Conservation (phyloP, 164 flowering plant genomes). For the Berberis thunbergii region DNA sequence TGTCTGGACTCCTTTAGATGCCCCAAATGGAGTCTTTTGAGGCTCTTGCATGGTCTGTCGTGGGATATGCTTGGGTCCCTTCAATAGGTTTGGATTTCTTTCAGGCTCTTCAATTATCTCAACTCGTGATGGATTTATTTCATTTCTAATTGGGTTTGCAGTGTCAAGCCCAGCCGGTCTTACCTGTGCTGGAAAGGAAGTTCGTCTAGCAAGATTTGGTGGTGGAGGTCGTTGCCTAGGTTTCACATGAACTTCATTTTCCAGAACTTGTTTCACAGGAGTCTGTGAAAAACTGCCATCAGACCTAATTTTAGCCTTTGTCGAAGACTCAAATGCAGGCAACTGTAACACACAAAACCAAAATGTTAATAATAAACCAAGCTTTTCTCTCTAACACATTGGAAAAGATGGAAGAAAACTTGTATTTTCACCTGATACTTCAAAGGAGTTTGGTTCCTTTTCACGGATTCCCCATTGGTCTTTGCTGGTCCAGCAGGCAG, state of each 20-base stretch:
- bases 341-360: conserved; percentile 34
- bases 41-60: conserved; percentile 19
- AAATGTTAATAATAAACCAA: not conserved
- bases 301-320: conserved; percentile 59
- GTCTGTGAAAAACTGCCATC: conserved; percentile 52
- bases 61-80: conserved; percentile 11
- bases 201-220: conserved; percentile 34
- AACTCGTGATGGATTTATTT: conserved; percentile 18
- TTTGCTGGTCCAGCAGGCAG: conserved; percentile 28
- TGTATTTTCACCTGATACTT: conserved; percentile 63
- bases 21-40: conserved; percentile 17
- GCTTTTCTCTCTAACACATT: not conserved
- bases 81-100: conserved; percentile 13
- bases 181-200: conserved; percentile 48
- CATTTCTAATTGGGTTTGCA: conserved; percentile 18
- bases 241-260: conserved; percentile 51
- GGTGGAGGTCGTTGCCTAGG: conserved; percentile 56
- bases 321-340: conserved; percentile 48
- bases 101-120: conserved; percentile 27
- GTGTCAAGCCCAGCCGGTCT: conserved; percentile 34
- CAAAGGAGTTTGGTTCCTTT: conserved; percentile 34
- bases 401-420: not conserved
- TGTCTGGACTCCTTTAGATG: conserved; percentile 32
- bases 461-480: conserved; percentile 36
- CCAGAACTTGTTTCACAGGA: conserved; percentile 37